Percentiles rank a stretch among this genome's conserved stretches.
Conservation (phyloP, 2,329 filamentous ascomycete genomes). For the Sclerotinia spermophila region DNA sequence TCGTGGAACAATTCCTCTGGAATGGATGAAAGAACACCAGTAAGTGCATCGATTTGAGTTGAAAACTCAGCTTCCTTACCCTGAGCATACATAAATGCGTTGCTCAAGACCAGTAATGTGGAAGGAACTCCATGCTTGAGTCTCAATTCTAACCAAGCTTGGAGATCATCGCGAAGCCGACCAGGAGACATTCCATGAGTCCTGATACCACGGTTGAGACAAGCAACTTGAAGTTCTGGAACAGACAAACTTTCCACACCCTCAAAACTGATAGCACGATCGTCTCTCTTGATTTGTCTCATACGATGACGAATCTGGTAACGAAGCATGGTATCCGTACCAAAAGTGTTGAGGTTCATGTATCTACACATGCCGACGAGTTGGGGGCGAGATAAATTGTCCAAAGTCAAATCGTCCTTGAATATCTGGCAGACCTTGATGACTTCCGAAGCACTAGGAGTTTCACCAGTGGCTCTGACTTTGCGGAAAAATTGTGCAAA, state of each 20-base stretch:
- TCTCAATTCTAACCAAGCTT: constrained; percentile 90
- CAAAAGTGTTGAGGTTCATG: constrained; percentile 96
- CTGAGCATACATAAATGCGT: constrained; percentile 94
- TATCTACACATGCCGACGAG: constrained; percentile 97
- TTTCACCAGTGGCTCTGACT: constrained; percentile 84
- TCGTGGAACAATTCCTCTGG: constrained; percentile 99
- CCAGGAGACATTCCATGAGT: constrained; percentile 89
- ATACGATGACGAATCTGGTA: constrained; percentile 97
- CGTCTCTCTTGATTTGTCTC: constrained; percentile 98
- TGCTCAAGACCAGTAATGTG: constrained; percentile 90
- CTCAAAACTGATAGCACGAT: constrained; percentile 89
- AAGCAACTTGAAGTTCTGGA: constrained; percentile 85
- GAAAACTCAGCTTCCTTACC: constrained; percentile 77
- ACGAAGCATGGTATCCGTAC: constrained; percentile 94
- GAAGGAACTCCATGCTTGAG: constrained; percentile 94
- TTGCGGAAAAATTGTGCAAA: constrained; percentile 98
- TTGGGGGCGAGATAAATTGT: constrained; percentile 94
- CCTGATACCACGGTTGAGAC: constrained; percentile 85
- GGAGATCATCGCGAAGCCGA: constrained; percentile 81
- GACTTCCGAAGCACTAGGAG: constrained; percentile 82
- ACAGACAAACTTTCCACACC: constrained; percentile 93
- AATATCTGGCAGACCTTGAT: constrained; percentile 99
- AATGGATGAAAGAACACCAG: constrained; percentile 88
- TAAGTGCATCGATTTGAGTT: constrained; percentile 87
- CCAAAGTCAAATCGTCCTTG: constrained; percentile 93